Percentiles rank a stretch among this genome's conserved stretches.
These are phyloP conservation scores for Rhodotorula toruloides DNA, from an alignment of 768 basidiomycete genomes.

Conservation along the genomic window DNA sequence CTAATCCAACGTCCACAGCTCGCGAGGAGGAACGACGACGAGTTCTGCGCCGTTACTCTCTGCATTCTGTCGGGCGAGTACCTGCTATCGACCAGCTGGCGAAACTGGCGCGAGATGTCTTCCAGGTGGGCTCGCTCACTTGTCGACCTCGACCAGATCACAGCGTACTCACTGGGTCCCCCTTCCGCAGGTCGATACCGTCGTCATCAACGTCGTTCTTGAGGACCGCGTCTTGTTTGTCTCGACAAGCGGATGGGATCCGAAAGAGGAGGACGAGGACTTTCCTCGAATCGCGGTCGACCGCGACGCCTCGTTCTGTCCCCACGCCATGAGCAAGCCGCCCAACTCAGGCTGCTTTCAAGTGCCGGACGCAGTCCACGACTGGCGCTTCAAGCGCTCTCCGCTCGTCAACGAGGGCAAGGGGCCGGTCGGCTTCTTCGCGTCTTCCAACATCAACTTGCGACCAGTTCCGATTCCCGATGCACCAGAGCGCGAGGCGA, in stretches of 20 bases:
- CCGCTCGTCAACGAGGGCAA: not conserved
- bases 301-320: not conserved
- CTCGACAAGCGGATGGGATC: not conserved
- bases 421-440: not conserved
- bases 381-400: not conserved
- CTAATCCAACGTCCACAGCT: not conserved
- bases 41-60: not conserved
- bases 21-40: not conserved
- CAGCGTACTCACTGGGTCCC: too few relatives aligned
- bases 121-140: not conserved
- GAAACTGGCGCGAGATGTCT: not conserved
- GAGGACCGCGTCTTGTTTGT: not conserved
- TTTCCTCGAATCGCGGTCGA: not conserved
- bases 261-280: not conserved
- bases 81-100: not conserved
- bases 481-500: not conserved
- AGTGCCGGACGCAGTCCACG: not conserved
- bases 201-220: not conserved
- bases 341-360: not conserved
- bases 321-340: not conserved
- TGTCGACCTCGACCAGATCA: not conserved
- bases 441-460: constrained; percentile 4
- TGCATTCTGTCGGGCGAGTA: not conserved
- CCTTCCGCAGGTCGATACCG: too few relatives aligned
- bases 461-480: too few relatives aligned